Evolutionary conservation across 441 rosid species (phyloP).

Genomic region (Erysimum pusillum): DNA sequence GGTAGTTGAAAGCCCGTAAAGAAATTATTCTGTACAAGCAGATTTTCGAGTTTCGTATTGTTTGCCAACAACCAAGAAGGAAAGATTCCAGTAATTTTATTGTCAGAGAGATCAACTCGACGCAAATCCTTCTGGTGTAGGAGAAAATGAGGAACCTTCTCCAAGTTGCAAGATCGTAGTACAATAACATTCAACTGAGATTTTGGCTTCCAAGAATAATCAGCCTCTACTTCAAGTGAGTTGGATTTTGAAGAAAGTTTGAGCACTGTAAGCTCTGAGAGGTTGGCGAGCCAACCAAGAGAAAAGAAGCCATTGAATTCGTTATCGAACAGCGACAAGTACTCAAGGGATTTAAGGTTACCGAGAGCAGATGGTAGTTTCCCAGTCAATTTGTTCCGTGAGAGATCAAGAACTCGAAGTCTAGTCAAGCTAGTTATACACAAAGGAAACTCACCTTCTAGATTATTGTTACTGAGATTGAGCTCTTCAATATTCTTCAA

Average conservation of each 20-base stretch:
- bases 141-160: conserved; percentile 38
- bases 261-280: conserved; percentile 14
- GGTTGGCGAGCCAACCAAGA: conserved; percentile 12
- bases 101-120: conserved; percentile 35
- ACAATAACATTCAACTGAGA: conserved; percentile 30
- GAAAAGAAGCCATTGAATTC: conserved; percentile 28
- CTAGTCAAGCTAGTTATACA: conserved; percentile 2
- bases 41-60: conserved; percentile 17
- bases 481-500: conserved; percentile 28
- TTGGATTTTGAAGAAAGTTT: conserved; percentile 1
- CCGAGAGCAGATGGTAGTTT: conserved; percentile 6
- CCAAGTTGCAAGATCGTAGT: conserved; percentile 25
- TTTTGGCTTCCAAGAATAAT: conserved; percentile 8
- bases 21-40: conserved; percentile 2
- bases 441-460: not conserved
- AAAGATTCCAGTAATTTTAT: conserved; percentile 7
- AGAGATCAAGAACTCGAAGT: conserved; percentile 38
- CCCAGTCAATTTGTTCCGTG: conserved; percentile 27
- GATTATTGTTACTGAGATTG: not conserved
- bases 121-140: conserved; percentile 8
- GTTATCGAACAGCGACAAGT: conserved; percentile 12
- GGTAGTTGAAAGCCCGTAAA: conserved; percentile 29
- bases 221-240: not conserved
- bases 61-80: conserved; percentile 36
- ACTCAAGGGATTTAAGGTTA: conserved; percentile 19